Conservation (phyloP, 1,284 basidiomycete species). For the Tilletia setariae region DNA sequence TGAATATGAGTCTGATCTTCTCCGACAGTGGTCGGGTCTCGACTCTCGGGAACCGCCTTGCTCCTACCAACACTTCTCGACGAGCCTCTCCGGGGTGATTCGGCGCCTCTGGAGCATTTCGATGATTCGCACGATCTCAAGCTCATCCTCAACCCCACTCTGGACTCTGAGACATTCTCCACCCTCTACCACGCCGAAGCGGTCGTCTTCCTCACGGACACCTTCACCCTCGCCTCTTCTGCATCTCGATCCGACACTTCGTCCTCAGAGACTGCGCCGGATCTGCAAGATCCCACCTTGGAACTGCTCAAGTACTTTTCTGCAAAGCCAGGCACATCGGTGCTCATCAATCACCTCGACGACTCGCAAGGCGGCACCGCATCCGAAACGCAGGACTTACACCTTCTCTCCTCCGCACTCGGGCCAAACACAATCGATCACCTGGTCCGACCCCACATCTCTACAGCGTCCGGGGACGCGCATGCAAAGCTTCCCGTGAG, state of each 20-base stretch:
- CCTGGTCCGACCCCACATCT: not conserved
- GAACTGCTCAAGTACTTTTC: slow-evolving; percentile 3
- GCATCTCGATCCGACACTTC: too few relatives aligned
- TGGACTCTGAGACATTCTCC: not conserved
- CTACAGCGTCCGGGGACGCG: not conserved
- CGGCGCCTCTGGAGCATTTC: not conserved
- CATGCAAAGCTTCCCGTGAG: not conserved
- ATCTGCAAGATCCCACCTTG: not conserved
- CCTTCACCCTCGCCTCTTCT: not conserved
- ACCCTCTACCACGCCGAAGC: slow-evolving; percentile 1
- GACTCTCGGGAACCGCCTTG: not conserved
- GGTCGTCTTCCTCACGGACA: slow-evolving; percentile 7
- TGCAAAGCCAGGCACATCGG: not conserved
- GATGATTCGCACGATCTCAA: not conserved
- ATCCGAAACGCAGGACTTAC: too few relatives aligned
- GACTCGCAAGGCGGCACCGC: not conserved
- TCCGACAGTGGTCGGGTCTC: not conserved
- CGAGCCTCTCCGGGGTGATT: not conserved
- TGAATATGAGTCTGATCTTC: not conserved
- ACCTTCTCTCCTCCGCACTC: too few relatives aligned
- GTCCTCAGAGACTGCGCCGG: not conserved
- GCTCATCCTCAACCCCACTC: not conserved
- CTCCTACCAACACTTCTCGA: slow-evolving; percentile 7
- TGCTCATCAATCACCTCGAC: not conserved
- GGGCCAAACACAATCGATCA: not conserved